Percentiles rank a stretch among this genome's conserved stretches.
Conservation (phyloP, 1,139 yeast genomes). For the Suhomyces guaymorum region DNA sequence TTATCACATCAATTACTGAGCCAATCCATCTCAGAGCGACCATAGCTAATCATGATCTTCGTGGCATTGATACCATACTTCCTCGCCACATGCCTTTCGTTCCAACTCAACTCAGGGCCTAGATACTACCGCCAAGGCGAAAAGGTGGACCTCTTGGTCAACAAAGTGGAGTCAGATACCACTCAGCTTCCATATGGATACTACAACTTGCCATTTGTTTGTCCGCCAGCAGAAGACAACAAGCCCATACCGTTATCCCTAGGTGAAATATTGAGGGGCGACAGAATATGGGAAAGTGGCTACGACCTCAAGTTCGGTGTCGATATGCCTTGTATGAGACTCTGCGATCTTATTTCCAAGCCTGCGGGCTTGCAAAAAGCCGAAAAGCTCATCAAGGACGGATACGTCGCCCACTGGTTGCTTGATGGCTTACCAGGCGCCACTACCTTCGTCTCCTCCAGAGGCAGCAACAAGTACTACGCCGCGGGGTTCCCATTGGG, state of each 20-base stretch:
- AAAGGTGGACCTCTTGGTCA: constrained; percentile 66
- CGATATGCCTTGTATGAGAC: constrained; percentile 62
- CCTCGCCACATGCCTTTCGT: neutral
- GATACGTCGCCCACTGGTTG: constrained; percentile 82
- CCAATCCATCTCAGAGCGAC: neutral
- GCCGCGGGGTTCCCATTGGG: constrained; percentile 90
- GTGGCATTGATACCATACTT: constrained; percentile 1
- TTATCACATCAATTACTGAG: neutral
- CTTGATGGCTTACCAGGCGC: constrained; percentile 89
- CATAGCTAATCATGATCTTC: neutral
- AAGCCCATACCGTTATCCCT: constrained; percentile 67
- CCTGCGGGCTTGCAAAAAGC: constrained; percentile 57
- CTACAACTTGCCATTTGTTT: constrained; percentile 76
- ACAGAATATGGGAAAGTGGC: constrained; percentile 74
- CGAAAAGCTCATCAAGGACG: constrained; percentile 60
- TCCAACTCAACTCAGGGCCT: constrained; percentile 23
- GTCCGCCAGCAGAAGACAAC: constrained; percentile 60
- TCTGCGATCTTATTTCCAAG: constrained; percentile 64
- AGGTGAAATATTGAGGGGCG: constrained; percentile 81
- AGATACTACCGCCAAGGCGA: constrained; percentile 52
- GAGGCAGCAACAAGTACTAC: constrained; percentile 62
- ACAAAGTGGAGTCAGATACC: constrained; percentile 74
- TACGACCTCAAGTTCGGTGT: constrained; percentile 61
- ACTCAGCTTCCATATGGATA: constrained; percentile 81
- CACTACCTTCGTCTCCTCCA: constrained; percentile 72